phyloP scores from a whole-genome alignment of 306 rosid species.

The Casuarina cunninghamiana region DNA sequence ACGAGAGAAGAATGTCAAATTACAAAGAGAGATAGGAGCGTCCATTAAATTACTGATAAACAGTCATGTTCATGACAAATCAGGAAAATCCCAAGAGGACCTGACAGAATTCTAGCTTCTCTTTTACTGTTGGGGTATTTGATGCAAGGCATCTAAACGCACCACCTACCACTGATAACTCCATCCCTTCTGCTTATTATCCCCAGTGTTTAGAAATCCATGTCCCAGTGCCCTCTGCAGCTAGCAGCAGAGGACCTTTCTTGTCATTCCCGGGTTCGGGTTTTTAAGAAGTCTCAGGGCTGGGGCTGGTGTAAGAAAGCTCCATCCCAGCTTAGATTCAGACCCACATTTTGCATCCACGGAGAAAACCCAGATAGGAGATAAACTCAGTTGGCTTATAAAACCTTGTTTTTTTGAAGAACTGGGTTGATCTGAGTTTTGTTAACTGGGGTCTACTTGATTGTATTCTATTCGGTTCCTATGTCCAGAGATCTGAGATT shows the following conservation, averaged over 20 bases:
- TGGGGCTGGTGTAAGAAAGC: conserved; percentile 50
- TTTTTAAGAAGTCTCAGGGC: conserved; percentile 29
- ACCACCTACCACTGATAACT: conserved; percentile 79
- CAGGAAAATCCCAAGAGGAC: conserved; percentile 34
- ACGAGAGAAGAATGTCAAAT: not conserved
- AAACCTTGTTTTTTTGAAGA: conserved; percentile 33
- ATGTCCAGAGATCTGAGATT: conserved; percentile 49
- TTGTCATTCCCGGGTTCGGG: conserved; percentile 20
- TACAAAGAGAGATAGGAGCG: not conserved
- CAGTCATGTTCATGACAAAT: conserved; percentile 44
- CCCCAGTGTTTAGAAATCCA: conserved; percentile 36
- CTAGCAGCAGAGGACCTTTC: conserved; percentile 22
- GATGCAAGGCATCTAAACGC: conserved; percentile 49
- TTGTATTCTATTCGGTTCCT: conserved; percentile 16
- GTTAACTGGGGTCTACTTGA: not conserved
- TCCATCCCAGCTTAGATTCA: conserved; percentile 75
- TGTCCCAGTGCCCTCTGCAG: conserved; percentile 22
- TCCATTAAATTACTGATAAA: conserved; percentile 33
- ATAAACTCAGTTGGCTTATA: conserved; percentile 16
- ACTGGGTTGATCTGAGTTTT: conserved; percentile 31
- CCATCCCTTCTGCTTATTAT: conserved; percentile 51
- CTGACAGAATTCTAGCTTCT: conserved; percentile 40
- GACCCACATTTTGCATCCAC: conserved; percentile 43
- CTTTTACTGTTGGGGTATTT: conserved; percentile 54
- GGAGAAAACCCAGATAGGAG: conserved; percentile 15